These are phyloP conservation scores for Xylaria sp. DNA, from an alignment of 2,329 filamentous ascomycete genomes.

Conservation along the genomic window DNA sequence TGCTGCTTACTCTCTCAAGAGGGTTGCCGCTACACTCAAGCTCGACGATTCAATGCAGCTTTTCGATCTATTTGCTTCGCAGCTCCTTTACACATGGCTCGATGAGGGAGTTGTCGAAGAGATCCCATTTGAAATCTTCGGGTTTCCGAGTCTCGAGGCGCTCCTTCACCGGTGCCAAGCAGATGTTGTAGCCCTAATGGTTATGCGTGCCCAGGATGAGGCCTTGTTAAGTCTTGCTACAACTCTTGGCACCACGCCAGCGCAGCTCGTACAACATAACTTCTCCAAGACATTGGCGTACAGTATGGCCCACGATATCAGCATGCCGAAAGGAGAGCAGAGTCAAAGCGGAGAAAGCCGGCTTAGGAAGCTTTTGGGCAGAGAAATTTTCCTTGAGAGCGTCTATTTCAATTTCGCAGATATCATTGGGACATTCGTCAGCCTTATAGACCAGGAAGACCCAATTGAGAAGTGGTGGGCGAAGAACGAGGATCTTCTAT, in stretches of 20 bases:
- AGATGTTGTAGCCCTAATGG: slow-evolving; percentile 79
- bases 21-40: slow-evolving; percentile 68
- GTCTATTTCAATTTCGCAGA: slow-evolving; percentile 75
- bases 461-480: slow-evolving; percentile 71
- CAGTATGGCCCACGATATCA: slow-evolving; percentile 77
- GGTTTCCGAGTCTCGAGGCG: slow-evolving; percentile 70
- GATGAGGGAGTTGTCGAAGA: slow-evolving; percentile 67
- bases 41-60: slow-evolving; percentile 72
- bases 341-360: slow-evolving; percentile 65
- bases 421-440: slow-evolving; percentile 77
- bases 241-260: slow-evolving; percentile 58
- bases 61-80: slow-evolving; percentile 84
- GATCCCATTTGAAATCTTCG: slow-evolving; percentile 87
- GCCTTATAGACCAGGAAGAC: slow-evolving; percentile 78
- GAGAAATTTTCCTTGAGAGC: slow-evolving; percentile 65
- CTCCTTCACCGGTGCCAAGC: slow-evolving; percentile 74
- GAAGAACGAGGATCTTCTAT: slow-evolving; percentile 61
- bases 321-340: slow-evolving; percentile 47
- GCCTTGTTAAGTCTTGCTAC: slow-evolving; percentile 66
- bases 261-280: slow-evolving; percentile 65
- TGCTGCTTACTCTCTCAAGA: slow-evolving; percentile 72
- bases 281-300: slow-evolving; percentile 86
- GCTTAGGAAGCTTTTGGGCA: slow-evolving; percentile 72
- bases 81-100: slow-evolving; percentile 91
- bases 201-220: slow-evolving; percentile 78